Evolutionary conservation across 805 yeast genomes (phyloP).

Genomic region (Hanseniaspora hatyaiensis): DNA sequence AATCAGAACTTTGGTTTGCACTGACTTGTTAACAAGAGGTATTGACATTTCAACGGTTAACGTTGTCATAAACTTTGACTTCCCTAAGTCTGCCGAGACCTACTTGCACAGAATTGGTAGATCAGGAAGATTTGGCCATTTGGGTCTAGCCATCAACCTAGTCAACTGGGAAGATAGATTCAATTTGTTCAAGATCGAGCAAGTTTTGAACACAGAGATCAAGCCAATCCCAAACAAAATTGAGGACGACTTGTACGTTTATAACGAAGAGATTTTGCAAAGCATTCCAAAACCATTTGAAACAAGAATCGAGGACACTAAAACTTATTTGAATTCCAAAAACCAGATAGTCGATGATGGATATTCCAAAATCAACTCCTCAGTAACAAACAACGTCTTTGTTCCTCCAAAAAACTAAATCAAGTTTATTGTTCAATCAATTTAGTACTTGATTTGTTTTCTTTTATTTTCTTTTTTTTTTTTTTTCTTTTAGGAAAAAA

Average conservation of each 20-base stretch:
- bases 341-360: conserved; percentile 17
- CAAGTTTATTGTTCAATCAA: background rate
- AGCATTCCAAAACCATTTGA: conserved; percentile 85
- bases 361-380: conserved; percentile 21
- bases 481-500: no score
- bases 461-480: no score
- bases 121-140: conserved; percentile 96
- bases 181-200: conserved; percentile 86
- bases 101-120: conserved; percentile 97
- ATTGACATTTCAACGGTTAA: conserved; percentile 98
- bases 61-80: conserved; percentile 94
- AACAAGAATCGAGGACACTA: conserved; percentile 37
- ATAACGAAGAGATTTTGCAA: conserved; percentile 49
- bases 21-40: conserved; percentile 94
- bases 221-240: conserved; percentile 92
- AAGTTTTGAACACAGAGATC: conserved; percentile 93
- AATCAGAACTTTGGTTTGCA: conserved; percentile 92
- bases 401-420: conserved; percentile 11
- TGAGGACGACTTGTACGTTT: conserved; percentile 75
- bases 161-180: conserved; percentile 95
- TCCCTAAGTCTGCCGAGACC: conserved; percentile 96
- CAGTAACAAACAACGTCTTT: conserved; percentile 7
- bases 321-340: conserved; percentile 22
- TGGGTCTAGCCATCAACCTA: conserved; percentile 92
- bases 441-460: background rate